These are phyloP conservation scores for Hyaloperonospora arabidopsidis DNA, from an alignment of 352 stramenopile genomes.

Conservation along the genomic window DNA sequence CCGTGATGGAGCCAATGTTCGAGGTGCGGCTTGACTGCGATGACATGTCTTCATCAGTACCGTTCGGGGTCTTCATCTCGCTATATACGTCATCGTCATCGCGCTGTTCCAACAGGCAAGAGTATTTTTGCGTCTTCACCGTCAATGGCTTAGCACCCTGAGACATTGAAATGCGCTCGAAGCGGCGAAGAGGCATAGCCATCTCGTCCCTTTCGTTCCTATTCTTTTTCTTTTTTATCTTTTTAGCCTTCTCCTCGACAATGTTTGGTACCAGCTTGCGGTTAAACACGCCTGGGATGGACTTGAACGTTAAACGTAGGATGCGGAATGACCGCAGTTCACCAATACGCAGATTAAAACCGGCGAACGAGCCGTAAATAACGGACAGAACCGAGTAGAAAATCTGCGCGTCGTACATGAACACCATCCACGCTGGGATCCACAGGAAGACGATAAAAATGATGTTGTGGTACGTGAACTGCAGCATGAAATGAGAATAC, in stretches of 20 bases:
- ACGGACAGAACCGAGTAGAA: constrained; percentile 79
- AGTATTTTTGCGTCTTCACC: constrained; percentile 80
- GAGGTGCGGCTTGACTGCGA: constrained; percentile 42
- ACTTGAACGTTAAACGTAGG: constrained; percentile 77
- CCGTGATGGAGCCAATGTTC: constrained; percentile 63
- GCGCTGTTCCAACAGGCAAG: constrained; percentile 53
- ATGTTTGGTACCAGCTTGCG: constrained; percentile 81
- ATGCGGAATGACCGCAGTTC: constrained; percentile 81
- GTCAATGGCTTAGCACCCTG: constrained; percentile 65
- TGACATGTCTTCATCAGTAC: constrained; percentile 50
- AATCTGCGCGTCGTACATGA: constrained; percentile 81
- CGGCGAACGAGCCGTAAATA: constrained; percentile 68
- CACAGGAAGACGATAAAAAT: constrained; percentile 74
- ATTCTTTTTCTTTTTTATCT: constrained; percentile 50
- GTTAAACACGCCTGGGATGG: constrained; percentile 78
- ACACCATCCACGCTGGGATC: constrained; percentile 79
- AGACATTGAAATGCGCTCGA: constrained; percentile 79
- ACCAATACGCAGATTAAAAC: constrained; percentile 79
- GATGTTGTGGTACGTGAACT: constrained; percentile 72
- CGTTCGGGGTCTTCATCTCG: constrained; percentile 52
- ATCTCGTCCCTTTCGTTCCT: constrained; percentile 47
- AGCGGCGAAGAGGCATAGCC: constrained; percentile 56
- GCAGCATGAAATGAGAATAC: constrained; percentile 82
- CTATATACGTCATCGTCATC: constrained; percentile 50
- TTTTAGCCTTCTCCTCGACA: constrained; percentile 67